Base-by-base conservation (phyloP, 2,329 filamentous ascomycete genomes). In the Hypomyces perniciosus region DNA sequence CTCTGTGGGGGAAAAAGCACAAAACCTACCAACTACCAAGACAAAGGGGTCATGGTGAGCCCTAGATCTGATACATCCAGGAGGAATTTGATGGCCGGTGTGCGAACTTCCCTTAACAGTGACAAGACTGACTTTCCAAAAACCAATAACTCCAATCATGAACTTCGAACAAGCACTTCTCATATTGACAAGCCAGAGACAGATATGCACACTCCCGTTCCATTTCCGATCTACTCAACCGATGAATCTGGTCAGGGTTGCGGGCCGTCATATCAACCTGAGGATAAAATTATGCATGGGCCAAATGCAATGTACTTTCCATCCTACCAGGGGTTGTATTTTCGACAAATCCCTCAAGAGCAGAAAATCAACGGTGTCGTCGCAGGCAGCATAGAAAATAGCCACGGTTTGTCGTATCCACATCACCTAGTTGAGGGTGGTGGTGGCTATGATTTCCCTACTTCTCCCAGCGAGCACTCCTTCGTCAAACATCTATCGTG, bases 31-130 rank as follows among this genome's bases (percentile, higher is more conserved):
- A 27, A 39, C 13, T 60, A 60, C 37, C 33, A 59, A 35, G 57
- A 63, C 42, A 57, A 59, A 20, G 55, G 57, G 2, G 44, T 54
- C 6, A 59, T 59, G 53, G 55, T 57, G 4, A 56, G 54, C 10
- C 47, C 56, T 7, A 13, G 31, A 6, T 39, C 40, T 6, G 20
- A 34, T 27, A 33, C 43, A 42, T 38, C 35, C n/a, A 4, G 38
- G 8, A 37, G 35, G 7, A 35, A 29, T 4, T 34, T 34, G 6
- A n/a, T 30, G 12, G 12, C 42, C 5, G 13, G 26, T 4, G 34
- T 5, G 2, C 37, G n/a, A n/a, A 12, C 9, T 4, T 29, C 40
- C 5, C n/a, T 6, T 5, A 10, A 26, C 7, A 4, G 4, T 28
- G 8, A 10, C 5, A 42, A 26, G 4, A 8, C 2, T 27, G 2